A percentile compares a stretch with the other conserved stretches of the same genome.
phyloP scores from a whole-genome alignment of 2,329 filamentous ascomycete species.

The Calonectria crousiana region DNA sequence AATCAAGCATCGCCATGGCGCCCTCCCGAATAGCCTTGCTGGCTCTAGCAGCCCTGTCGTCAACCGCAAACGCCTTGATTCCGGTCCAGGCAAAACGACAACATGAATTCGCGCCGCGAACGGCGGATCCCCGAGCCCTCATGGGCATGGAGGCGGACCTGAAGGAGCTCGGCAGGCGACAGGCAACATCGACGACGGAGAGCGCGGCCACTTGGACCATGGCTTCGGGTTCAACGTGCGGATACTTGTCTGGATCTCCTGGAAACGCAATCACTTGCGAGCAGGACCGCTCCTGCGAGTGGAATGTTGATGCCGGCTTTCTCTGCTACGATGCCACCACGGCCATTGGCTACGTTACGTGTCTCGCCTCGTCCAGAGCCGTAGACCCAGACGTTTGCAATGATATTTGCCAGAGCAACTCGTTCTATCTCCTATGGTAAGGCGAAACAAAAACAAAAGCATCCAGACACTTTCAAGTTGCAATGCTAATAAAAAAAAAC shows the following conservation, averaged over 20 bases:
- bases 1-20: neutral
- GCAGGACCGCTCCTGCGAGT: conserved; percentile 11
- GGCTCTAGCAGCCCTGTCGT: neutral
- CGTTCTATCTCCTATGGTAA: conserved; percentile 25
- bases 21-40: neutral
- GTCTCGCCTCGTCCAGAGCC: conserved; percentile 16
- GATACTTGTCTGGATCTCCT: conserved; percentile 23
- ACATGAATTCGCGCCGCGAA: neutral
- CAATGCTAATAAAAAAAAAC: neutral
- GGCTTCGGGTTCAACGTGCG: conserved; percentile 23
- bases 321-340: conserved; percentile 12
- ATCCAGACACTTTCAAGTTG: neutral
- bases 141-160: neutral
- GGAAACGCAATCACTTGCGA: conserved; percentile 25
- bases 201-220: conserved; percentile 2
- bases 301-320: conserved; percentile 17
- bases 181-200: conserved; percentile 4
- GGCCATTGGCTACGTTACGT: conserved; percentile 12
- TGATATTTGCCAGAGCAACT: conserved; percentile 27
- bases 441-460: no score
- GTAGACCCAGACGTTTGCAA: conserved; percentile 9
- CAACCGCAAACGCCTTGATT: neutral
- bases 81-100: neutral
- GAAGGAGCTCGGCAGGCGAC: neutral
- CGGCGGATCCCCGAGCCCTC: conserved; percentile 4